Evolutionary conservation across 139 green algal genomes (phyloP).

Genomic region (Zygnema cylindricum): DNA sequence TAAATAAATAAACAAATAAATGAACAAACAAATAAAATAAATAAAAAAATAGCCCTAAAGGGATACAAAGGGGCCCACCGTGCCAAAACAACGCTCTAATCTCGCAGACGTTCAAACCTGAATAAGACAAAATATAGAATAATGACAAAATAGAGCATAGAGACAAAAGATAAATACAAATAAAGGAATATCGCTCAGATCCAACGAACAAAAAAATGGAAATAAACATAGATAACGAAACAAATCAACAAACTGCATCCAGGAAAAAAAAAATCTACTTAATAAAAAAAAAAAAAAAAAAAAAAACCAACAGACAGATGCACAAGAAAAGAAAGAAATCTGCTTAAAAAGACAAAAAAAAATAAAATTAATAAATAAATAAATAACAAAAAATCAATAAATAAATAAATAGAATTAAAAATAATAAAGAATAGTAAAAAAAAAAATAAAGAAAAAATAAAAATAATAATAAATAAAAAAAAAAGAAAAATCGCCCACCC

Average conservation of each 20-base stretch:
- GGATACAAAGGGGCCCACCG: slow-evolving; percentile 7
- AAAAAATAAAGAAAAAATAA: neutral
- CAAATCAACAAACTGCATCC: neutral
- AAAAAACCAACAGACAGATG: neutral
- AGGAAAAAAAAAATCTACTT: neutral
- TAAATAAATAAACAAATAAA: neutral
- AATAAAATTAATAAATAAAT: no score
- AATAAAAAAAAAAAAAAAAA: neutral
- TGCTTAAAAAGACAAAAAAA: no score
- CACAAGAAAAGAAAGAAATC: no score
- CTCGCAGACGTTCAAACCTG: slow-evolving; percentile 21
- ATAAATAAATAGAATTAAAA: neutral
- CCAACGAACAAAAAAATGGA: neutral
- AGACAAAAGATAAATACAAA: neutral
- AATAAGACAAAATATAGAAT: neutral
- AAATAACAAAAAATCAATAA: neutral
- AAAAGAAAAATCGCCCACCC: neutral
- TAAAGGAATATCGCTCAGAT: neutral
- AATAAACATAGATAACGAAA: neutral
- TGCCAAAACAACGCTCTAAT: slow-evolving; percentile 30
- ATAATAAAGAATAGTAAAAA: neutral
- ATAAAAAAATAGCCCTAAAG: neutral
- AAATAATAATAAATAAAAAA: neutral
- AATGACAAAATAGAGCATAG: neutral
- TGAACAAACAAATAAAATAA: no score